Evolutionary conservation across 352 stramenopile species (phyloP).

Genomic region (Globisporangium paroecandrum): DNA sequence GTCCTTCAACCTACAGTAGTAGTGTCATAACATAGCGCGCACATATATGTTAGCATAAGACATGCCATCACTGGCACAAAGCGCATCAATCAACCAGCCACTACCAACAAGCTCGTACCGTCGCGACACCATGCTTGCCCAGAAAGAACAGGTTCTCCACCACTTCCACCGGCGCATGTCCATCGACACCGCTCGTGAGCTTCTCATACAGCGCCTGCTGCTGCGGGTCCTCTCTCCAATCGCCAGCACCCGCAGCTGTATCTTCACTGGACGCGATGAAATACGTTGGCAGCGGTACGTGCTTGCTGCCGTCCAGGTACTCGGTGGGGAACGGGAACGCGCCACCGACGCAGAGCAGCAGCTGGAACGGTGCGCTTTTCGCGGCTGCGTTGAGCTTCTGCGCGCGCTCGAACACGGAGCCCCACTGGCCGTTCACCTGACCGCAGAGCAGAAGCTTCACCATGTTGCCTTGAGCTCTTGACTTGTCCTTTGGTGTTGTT

Average conservation of each 20-base stretch:
- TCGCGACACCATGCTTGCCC: neutral
- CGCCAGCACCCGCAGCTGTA: neutral
- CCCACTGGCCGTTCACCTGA: conserved; percentile 56
- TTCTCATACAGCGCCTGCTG: neutral
- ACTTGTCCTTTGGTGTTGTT: neutral
- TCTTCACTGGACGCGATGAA: neutral
- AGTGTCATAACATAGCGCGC: neutral
- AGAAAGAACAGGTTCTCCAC: neutral
- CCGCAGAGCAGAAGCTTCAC: conserved; percentile 76
- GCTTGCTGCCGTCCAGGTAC: neutral
- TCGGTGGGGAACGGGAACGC: neutral
- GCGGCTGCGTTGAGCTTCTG: conserved; percentile 60
- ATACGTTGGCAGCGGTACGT: neutral
- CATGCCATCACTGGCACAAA: neutral
- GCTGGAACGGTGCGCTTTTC: conserved; percentile 20
- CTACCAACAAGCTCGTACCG: neutral
- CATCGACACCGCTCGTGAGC: neutral
- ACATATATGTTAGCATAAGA: neutral
- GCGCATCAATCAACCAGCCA: too few relatives aligned
- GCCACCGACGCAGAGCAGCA: neutral
- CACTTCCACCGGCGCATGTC: neutral
- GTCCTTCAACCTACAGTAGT: neutral
- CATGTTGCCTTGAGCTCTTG: conserved; percentile 28
- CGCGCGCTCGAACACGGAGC: conserved; percentile 61
- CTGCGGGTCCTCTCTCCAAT: neutral